These are phyloP conservation scores for Pterocarpus macrocarpus DNA, from an alignment of 306 rosid species.

Conservation along the genomic window DNA sequence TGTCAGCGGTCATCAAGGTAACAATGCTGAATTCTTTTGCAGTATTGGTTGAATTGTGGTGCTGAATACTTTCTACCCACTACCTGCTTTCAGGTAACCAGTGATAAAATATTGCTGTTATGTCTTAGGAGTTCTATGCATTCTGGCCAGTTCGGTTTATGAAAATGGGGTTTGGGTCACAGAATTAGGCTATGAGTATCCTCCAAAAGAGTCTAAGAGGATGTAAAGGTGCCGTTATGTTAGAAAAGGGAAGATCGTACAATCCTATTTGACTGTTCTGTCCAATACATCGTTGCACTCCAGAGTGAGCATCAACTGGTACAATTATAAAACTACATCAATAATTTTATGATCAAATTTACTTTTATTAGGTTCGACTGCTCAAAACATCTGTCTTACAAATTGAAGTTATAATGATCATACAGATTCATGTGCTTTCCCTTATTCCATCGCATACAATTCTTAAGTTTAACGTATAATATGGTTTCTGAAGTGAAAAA, in stretches of 20 bases:
- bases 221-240: neutral
- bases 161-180: slow-evolving; percentile 17
- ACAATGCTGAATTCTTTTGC: slow-evolving; percentile 13
- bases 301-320: neutral
- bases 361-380: neutral
- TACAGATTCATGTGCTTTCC: neutral
- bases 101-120: slow-evolving; percentile 17
- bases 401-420: neutral
- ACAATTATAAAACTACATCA: neutral
- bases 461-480: neutral
- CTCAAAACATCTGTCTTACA: neutral
- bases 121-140: neutral
- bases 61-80: slow-evolving; percentile 20
- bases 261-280: neutral
- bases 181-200: neutral
- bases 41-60: slow-evolving; percentile 35
- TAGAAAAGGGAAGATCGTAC: neutral
- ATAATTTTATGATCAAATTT: neutral
- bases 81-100: slow-evolving; percentile 36
- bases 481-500: slow-evolving; percentile 13
- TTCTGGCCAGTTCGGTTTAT: neutral
- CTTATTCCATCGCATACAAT: neutral
- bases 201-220: neutral
- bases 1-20: slow-evolving; percentile 44
- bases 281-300: neutral